Evolutionary conservation across 2,329 filamentous ascomycete species (phyloP).

Genomic region (Penicillium italicum): DNA sequence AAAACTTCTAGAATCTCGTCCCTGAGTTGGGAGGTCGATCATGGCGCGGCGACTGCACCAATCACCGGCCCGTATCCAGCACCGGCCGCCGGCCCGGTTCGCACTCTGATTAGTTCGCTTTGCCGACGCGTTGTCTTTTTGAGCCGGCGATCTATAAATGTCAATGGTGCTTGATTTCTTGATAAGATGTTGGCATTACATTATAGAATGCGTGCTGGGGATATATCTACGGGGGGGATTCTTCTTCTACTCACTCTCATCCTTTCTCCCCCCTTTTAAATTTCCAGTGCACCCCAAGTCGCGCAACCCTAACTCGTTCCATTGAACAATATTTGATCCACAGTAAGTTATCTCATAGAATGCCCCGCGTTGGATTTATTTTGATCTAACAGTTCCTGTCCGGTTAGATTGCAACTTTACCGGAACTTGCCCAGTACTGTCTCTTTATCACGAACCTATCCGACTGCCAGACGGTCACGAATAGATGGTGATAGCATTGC

Average conservation of each 20-base stretch:
- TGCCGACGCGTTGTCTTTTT: conserved; percentile 16
- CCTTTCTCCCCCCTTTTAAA: background rate
- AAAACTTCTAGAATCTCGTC: conserved; percentile 21
- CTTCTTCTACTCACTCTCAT: background rate
- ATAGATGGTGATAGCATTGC: conserved; percentile 6
- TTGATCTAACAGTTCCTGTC: conserved; percentile 15
- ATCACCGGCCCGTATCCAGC: conserved; percentile 12
- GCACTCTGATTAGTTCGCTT: conserved; percentile 14
- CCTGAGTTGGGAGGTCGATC: conserved; percentile 21
- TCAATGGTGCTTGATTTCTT: conserved; percentile 8
- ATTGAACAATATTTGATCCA: conserved; percentile 12
- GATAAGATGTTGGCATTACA: conserved; percentile 21
- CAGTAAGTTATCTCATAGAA: conserved; percentile 19
- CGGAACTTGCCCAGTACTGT: background rate
- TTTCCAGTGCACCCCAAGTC: background rate
- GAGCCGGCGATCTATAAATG: conserved; percentile 22
- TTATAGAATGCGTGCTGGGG: background rate
- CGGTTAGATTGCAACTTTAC: background rate
- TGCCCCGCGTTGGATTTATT: conserved; percentile 22
- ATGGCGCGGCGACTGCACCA: conserved; percentile 8
- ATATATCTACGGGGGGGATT: conserved; percentile 11
- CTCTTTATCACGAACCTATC: background rate
- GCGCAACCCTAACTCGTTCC: background rate
- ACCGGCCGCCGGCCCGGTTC: conserved; percentile 24
- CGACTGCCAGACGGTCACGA: conserved; percentile 1